phyloP scores from a whole-genome alignment of 768 basidiomycete genomes.

The Lactarius pseudohatsudake region DNA sequence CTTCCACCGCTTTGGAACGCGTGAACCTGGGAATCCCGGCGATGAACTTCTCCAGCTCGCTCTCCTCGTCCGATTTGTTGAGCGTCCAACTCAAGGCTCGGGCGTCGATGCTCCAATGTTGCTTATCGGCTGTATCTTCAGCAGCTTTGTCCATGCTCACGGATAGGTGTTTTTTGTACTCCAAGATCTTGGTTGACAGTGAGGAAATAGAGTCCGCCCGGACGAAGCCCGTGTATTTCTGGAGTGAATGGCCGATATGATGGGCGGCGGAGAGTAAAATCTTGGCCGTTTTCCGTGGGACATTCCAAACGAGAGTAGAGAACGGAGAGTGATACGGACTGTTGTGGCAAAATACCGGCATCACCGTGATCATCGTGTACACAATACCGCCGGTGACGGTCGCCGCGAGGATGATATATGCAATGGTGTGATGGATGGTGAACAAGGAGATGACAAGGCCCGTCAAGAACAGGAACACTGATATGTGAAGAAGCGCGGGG shows the following conservation, averaged over 20 bases:
- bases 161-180: neutral
- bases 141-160: neutral
- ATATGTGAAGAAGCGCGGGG: conserved; percentile 15
- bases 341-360: no score
- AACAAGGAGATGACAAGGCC: no score
- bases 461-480: no score
- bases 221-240: neutral
- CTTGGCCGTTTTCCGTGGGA: neutral
- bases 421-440: no score
- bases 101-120: neutral
- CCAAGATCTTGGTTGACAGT: neutral
- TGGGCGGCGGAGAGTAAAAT: neutral
- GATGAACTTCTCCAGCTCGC: conserved; percentile 9
- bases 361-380: no score
- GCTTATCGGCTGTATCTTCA: neutral
- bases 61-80: conserved; percentile 11
- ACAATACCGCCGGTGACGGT: no score
- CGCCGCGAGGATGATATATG: no score
- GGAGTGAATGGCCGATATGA: neutral
- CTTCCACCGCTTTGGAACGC: neutral
- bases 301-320: no score
- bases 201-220: no score
- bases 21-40: conserved; percentile 18
- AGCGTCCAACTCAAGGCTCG: conserved; percentile 17
- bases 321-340: no score